Evolutionary conservation across 257 asterid species (phyloP), one percentile per base, ranked within the genome.

Genomic region (Lycium ferocissimum): DNA sequence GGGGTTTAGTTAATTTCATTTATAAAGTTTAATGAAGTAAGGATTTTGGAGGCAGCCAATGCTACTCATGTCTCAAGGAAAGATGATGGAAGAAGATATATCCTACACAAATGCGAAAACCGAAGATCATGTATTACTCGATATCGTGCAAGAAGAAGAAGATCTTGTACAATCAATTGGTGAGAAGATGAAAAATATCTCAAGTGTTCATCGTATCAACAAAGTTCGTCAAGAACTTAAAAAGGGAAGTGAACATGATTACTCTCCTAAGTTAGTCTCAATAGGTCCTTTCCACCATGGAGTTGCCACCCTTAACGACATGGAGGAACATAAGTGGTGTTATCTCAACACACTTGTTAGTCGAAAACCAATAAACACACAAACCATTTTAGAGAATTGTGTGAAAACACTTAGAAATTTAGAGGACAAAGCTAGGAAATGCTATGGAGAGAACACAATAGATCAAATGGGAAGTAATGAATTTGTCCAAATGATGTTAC

Each of bases 251-350:
- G 82, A 85, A 72, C 83, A 65, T 3, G 84, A 83, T n/a, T 91
- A 86, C 73, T 71, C 43, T 33, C 96, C 96, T 9, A 83, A 81
- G 33, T 62, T 84, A 9, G 87, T 91, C 76, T 88, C 96, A 10
- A 89, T 92, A 9, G 96, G 96, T 84, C 96, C 96, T 38, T 70
- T 89, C 73, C 96, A 91, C 86, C 89, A 86, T 20, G 88, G 81
- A 45, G 78, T 53, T 26, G 58, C 22, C 47, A 3, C 7, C 4
- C 90, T 89, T 49, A 86, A 80, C 71, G 69, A 4, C 71, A 84
- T 69, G 88, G 90, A 89, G 67, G 89, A 84, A 59, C 83, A 84
- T 1, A 92, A 92, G 66, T 92, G 93, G 94, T 84, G 84, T 12
- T 92, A 92, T 59, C 86, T 92, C 63, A 83, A 90, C 86, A 45